Evolutionary conservation across 2,329 filamentous ascomycete species (phyloP), one percentile per base, ranked within the genome.

Genomic region (Pseudogymnoascus sp.): DNA sequence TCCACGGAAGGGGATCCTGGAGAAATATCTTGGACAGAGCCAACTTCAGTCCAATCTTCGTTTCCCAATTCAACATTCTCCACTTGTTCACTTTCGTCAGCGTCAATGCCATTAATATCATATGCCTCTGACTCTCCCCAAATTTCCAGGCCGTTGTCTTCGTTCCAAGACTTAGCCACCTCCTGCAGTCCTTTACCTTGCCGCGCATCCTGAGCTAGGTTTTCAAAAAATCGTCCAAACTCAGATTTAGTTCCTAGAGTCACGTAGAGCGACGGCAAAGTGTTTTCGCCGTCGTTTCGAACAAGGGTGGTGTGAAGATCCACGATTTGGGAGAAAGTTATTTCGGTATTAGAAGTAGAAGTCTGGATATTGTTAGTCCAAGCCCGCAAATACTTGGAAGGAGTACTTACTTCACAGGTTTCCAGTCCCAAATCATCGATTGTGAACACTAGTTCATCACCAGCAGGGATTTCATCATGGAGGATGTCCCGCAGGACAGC

Each of bases 261-360:
- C 62, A 88, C 75, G 67, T 84, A 83, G n/a, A 88, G 76, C 14
- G 84, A 80, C 33, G 82, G 78, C 2, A 80, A 78, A 22, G 78
- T 72, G 60, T 79, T 74, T 41, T 77, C 72, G 23, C 79, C 82
- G 69, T 60, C 58, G 68, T 88, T 85, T 33, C 77, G 77, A 66
- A 82, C 79, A 52, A 90, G 74, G 14, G 78, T 76, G 63, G 85
- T 72, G 68, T 86, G 87, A 52, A 87, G 71, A 60, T 83, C 78
- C 63, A 88, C 73, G 49, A 90, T 75, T 62, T 86, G 78, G 52
- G 79, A 75, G 60, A 88, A 75, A 58, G 80, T 80, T 65, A 82
- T 73, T 67, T 78, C 74, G 66, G 76, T 74, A 58, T 78, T 72
- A 69, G 80, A 73, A 39, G 73, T 70, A 45, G 80, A 82, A 69